Percentiles rank a stretch among this genome's conserved stretches.
Evolutionary conservation across 345 rosid species (phyloP).

Genomic region (Corymbia maculata): DNA sequence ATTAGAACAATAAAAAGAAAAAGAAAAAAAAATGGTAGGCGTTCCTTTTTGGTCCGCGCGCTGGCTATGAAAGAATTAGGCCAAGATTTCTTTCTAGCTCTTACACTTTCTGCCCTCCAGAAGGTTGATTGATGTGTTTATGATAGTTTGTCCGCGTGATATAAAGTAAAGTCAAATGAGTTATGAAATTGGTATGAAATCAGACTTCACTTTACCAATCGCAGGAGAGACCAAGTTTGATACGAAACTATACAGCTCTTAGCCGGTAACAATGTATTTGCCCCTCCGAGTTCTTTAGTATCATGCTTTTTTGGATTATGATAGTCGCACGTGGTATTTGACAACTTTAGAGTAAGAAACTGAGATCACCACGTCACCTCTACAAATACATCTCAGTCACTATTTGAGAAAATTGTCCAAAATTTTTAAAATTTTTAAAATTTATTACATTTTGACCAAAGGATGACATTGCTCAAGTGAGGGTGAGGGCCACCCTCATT

Average conservation of each 20-base stretch:
- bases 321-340: not conserved
- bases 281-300: not conserved
- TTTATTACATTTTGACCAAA: too few species aligned
- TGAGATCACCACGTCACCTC: not conserved
- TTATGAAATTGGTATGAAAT: not conserved
- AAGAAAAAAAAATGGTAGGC: not conserved
- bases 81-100: not conserved
- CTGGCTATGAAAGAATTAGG: not conserved
- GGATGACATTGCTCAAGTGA: fast-evolving
- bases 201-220: too few species aligned
- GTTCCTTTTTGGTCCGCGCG: not conserved
- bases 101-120: not conserved
- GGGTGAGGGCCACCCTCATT: not conserved
- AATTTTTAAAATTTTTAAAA: fast-evolving
- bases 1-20: not conserved
- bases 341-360: not conserved
- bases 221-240: not conserved
- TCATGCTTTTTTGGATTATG: not conserved
- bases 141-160: not conserved
- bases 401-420: not conserved
- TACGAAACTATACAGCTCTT: not conserved
- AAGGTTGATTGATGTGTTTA: not conserved
- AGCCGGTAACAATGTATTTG: not conserved
- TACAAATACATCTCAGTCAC: not conserved
- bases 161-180: not conserved